Evolutionary conservation across 225 moss, liverwort and hornwort genomes (phyloP), one percentile per base, ranked within the genome.

Genomic region (Marchantia paleacea): DNA sequence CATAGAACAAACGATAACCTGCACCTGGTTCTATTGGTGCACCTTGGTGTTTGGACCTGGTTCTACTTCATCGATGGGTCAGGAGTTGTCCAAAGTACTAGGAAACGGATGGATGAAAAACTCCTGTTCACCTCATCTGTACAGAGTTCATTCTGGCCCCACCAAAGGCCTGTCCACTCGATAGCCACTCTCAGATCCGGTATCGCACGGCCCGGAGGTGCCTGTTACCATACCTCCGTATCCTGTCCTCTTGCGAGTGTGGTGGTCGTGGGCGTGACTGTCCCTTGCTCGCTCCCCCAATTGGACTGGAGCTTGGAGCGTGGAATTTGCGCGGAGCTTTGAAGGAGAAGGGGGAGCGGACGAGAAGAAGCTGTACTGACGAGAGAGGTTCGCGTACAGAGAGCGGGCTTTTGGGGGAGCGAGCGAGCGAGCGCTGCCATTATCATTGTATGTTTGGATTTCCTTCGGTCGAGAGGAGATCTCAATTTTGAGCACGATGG

Each of bases 401-500:
- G n/a, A n/a, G n/a, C n/a, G n/a, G 15, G 68, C 68, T 29, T n/a
- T 31, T 68, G 71, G 3, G 6, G 15, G 68, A 12, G 47, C 48
- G 15, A 28, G 8, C 49, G 48, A 48, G 48, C 10, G 49, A 20
- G 10, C n/a, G 22, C 18, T 71, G 13, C 22, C 9, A 50, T 24
- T 10, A 12, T 51, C 22, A n/a, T n/a, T 8, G 39, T 39, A 39
- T 39, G 39, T 39, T 39, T 39, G 39, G 25, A 72, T 51, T 72
- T 24, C 22, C 72, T n/a, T 12, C 16, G 15, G 52, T 14, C 26
- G 11, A 12, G 52, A 26, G 52, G 24, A 29, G 54, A 55, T 55
- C 52, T 28, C 6, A 69, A 67, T 19, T 70, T 54, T 55, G 53
- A 24, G 39, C 55, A 55, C 3, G n/a, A 80, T 81, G 85, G 83